phyloP scores from a whole-genome alignment of 2,329 filamentous ascomycete species.

The Aspergillus quadrilineatus region DNA sequence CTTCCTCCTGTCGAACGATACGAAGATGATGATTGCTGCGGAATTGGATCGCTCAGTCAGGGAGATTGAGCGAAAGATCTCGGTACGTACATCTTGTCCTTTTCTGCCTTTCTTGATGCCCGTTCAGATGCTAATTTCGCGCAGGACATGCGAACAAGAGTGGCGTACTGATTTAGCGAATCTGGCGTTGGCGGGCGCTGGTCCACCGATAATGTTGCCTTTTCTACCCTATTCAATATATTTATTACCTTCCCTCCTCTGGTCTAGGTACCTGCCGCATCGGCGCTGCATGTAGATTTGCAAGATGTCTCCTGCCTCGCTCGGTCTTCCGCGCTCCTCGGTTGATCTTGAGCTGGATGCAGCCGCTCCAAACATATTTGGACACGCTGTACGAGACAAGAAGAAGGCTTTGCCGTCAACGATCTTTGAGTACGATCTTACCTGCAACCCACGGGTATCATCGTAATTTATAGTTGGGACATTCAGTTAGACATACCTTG shows the following conservation, averaged over 20 bases:
- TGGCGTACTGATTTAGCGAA: conserved; percentile 49
- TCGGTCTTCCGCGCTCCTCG: conserved; percentile 42
- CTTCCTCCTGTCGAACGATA: conserved; percentile 76
- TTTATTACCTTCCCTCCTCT: conserved; percentile 1
- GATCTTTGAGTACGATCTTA: conserved; percentile 54
- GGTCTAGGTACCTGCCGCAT: background rate
- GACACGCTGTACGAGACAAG: conserved; percentile 47
- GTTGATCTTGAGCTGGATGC: conserved; percentile 46
- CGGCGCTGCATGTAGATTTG: background rate
- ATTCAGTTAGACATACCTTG: conserved; percentile 14
- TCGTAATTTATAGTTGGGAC: conserved; percentile 51
- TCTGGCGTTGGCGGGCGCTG: conserved; percentile 25
- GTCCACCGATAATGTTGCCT: conserved; percentile 22
- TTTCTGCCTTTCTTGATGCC: background rate
- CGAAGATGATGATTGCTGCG: conserved; percentile 91
- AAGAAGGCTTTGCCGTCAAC: conserved; percentile 39
- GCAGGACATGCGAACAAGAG: conserved; percentile 58
- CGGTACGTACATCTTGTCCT: conserved; percentile 46
- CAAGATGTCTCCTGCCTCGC: conserved; percentile 51
- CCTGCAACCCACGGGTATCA: conserved; percentile 37
- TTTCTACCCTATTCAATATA: conserved; percentile 7
- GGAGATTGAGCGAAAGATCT: conserved; percentile 96
- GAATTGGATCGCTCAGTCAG: conserved; percentile 87
- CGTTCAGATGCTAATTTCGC: conserved; percentile 15
- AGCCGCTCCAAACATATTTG: conserved; percentile 18